Conservation (phyloP, 2,329 filamentous ascomycete genomes). For the Bipolaris cookei region DNA sequence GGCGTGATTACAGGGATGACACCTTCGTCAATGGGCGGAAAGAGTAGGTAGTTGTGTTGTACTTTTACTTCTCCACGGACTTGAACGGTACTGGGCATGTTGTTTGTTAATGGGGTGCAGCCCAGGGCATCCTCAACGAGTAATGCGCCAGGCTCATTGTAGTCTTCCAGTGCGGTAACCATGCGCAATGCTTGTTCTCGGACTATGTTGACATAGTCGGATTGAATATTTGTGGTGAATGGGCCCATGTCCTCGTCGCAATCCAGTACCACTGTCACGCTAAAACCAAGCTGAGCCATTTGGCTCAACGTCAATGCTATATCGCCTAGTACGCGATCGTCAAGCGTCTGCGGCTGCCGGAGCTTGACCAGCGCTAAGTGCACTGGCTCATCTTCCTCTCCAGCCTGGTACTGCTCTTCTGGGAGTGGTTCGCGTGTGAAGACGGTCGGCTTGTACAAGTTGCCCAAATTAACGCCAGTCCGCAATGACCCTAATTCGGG, state of each 20-base stretch:
- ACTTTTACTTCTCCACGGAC: constrained; percentile 50
- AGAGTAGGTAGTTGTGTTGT: constrained; percentile 59
- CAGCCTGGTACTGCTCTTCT: constrained; percentile 37
- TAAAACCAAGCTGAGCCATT: constrained; percentile 79
- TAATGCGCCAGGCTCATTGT: constrained; percentile 71
- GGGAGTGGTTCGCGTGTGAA: constrained; percentile 62
- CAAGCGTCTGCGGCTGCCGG: constrained; percentile 72
- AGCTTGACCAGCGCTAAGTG: constrained; percentile 90
- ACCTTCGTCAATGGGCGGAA: constrained; percentile 70
- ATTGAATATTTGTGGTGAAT: constrained; percentile 39
- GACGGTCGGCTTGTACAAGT: constrained; percentile 64
- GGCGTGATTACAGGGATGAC: constrained; percentile 74
- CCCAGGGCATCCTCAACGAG: constrained; percentile 66
- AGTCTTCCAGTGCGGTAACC: constrained; percentile 74
- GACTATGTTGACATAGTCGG: constrained; percentile 52
- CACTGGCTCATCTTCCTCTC: constrained; percentile 54
- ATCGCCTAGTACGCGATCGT: constrained; percentile 72
- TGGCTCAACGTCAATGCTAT: constrained; percentile 85
- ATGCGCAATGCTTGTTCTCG: constrained; percentile 74
- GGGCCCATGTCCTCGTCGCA: constrained; percentile 57
- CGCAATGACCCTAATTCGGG: constrained; percentile 46
- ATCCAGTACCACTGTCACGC: constrained; percentile 83
- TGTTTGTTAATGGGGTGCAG: constrained; percentile 41
- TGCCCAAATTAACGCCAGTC: constrained; percentile 66
- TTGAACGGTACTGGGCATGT: constrained; percentile 42